phyloP scores from a whole-genome alignment of 164 flowering plant genomes.

The Sedum album region DNA sequence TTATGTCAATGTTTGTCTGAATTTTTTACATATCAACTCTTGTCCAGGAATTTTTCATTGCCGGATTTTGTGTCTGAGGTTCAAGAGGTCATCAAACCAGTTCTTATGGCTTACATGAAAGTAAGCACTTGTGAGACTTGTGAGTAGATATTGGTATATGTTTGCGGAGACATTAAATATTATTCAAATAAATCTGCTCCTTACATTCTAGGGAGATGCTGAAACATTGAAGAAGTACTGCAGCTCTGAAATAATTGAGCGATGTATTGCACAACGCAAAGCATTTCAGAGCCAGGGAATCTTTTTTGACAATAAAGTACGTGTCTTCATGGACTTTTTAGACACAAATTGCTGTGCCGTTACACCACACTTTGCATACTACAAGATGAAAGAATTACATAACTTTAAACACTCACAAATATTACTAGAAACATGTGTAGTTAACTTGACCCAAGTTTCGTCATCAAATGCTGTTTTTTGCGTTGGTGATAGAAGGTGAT shows the following conservation, averaged over 20 bases:
- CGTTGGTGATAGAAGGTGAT: background rate
- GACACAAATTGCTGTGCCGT: background rate
- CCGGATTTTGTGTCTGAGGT: constrained; percentile 90
- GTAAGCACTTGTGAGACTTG: constrained; percentile 21
- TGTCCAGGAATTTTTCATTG: constrained; percentile 40
- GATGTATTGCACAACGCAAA: constrained; percentile 65
- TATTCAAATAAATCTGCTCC: background rate
- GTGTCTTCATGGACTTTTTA: background rate
- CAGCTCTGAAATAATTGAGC: constrained; percentile 66
- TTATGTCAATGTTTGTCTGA: background rate
- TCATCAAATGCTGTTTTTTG: background rate
- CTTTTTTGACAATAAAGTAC: constrained; percentile 84
- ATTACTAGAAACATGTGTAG: background rate
- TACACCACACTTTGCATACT: background rate
- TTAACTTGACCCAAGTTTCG: background rate
- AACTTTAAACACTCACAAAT: too few relatives aligned
- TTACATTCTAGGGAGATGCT: constrained; percentile 52
- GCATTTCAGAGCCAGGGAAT: constrained; percentile 67
- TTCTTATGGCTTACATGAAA: constrained; percentile 76
- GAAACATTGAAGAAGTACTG: constrained; percentile 69
- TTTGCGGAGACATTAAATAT: background rate
- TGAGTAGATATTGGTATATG: background rate
- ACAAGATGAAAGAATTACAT: background rate
- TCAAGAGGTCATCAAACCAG: constrained; percentile 74
- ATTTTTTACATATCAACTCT: background rate